phyloP scores from a whole-genome alignment of 2,329 filamentous ascomycete species.

The Cercospora sp. region DNA sequence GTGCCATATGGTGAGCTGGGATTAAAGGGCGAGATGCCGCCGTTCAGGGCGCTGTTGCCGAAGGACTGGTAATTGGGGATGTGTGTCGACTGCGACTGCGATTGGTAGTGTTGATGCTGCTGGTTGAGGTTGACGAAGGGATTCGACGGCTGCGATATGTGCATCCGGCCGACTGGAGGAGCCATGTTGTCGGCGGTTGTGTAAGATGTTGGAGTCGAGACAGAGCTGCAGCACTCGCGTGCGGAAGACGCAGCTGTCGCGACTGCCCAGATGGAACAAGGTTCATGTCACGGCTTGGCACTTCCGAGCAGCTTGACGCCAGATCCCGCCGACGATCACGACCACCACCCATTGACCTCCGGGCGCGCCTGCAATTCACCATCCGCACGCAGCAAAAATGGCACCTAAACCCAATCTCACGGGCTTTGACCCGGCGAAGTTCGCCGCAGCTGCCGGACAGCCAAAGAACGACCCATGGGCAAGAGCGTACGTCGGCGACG shows the following conservation, averaged over 20 bases:
- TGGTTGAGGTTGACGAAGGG: conserved; percentile 60
- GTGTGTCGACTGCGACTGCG: conserved; percentile 35
- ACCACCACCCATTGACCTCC: conserved; percentile 4
- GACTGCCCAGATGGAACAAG: background rate
- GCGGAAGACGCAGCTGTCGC: conserved; percentile 2
- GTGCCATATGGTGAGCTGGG: conserved; percentile 33
- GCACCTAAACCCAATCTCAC: conserved; percentile 69
- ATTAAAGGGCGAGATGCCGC: conserved; percentile 42
- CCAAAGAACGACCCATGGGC: conserved; percentile 63
- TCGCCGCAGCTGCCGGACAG: conserved; percentile 68
- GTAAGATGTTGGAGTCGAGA: background rate
- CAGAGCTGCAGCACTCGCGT: background rate
- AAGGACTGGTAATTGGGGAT: conserved; percentile 40
- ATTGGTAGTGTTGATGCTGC: conserved; percentile 35
- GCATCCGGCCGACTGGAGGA: conserved; percentile 60
- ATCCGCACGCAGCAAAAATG: conserved; percentile 45
- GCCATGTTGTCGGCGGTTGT: conserved; percentile 50
- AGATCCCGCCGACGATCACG: conserved; percentile 3
- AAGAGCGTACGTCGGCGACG: conserved; percentile 53
- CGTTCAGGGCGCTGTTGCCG: conserved; percentile 42
- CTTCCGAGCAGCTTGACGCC: conserved; percentile 4
- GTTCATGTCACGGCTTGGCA: background rate
- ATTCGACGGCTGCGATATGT: conserved; percentile 58
- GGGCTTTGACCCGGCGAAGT: conserved; percentile 84
- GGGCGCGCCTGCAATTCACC: background rate